Base-by-base conservation (phyloP, 2,329 filamentous ascomycete genomes). In the Ceratocystis ficicola region DNA sequence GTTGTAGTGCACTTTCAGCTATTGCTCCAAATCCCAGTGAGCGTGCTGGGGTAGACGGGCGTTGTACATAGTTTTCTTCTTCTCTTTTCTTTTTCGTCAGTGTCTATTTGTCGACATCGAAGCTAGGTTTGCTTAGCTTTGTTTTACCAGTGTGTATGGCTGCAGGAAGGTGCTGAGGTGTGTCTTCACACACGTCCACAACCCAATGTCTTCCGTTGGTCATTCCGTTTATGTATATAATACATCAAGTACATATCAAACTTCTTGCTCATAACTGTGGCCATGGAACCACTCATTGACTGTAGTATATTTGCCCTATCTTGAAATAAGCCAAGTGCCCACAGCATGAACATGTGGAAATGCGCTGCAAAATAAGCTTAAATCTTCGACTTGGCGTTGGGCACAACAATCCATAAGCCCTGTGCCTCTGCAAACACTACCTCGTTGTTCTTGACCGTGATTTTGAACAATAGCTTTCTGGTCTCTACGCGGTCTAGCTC, bases 401-500 rank as follows among this genome's bases (percentile, higher is more conserved):
- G n/a, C 25, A 65, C 25, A 36, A 62, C 46, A 48, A 67, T 62
- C 66, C 66, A 67, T 7, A 67, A 41, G 12, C 66, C 66, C n/a
- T 64, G 32, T 5, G 20, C 62, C 15, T 63, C 63, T 8, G 62
- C 63, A 57, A 48, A 67, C 30, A 64, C 62, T 3, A 15, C 15
- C 36, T 62, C 44, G 2, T 65, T 30, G 20, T 65, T 65, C 50
- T 61, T 67, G 25, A 72, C 50, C 3, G 64, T 64, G 15, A 70
- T 68, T 17, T 68, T 65, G 25, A 71, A 67, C 10, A 62, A 55
- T 10, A 69, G 55, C 62, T 71, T 71, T 5, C 67, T 67, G 1
- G 67, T 65, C 41, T 71, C 69, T 2, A 68, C n/a, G 30, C 65
- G 60, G 20, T 36, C 65, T 8, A 71, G 50, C 3, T 63, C 62